These are phyloP conservation scores for Dothistroma septosporum DNA, from an alignment of 2,329 filamentous ascomycete genomes.

Conservation along the genomic window DNA sequence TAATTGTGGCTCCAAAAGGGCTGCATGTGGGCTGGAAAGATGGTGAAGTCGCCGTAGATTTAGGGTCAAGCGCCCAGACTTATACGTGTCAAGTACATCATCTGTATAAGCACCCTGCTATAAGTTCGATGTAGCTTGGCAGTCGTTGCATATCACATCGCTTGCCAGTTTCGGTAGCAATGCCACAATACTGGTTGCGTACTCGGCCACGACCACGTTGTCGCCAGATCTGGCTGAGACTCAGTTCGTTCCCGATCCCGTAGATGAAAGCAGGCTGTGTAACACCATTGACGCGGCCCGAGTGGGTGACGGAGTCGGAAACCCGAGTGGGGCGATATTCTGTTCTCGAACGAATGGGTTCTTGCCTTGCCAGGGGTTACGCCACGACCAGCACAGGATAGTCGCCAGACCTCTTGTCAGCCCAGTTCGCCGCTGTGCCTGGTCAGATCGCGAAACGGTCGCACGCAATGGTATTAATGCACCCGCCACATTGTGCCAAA, in stretches of 20 bases:
- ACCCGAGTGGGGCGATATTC: not conserved
- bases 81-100: not conserved
- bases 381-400: too few relatives aligned
- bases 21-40: not conserved
- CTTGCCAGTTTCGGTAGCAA: not conserved
- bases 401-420: too few relatives aligned
- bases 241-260: not conserved
- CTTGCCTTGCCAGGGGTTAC: too few relatives aligned
- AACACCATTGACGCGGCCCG: not conserved
- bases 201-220: not conserved
- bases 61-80: not conserved
- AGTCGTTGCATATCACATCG: not conserved
- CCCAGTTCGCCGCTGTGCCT: too few relatives aligned
- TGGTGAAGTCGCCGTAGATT: not conserved
- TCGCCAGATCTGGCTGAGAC: not conserved
- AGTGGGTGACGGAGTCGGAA: not conserved
- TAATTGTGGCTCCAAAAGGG: not conserved
- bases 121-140: not conserved
- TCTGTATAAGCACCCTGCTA: not conserved
- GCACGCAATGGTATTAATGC: too few relatives aligned
- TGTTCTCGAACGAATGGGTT: not conserved
- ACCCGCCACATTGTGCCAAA: too few relatives aligned
- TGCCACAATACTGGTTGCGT: not conserved
- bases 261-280: not conserved
- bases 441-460: too few relatives aligned